phyloP scores from a whole-genome alignment of 2,329 filamentous ascomycete species.

The Arthrobotrys sphaeroides region DNA sequence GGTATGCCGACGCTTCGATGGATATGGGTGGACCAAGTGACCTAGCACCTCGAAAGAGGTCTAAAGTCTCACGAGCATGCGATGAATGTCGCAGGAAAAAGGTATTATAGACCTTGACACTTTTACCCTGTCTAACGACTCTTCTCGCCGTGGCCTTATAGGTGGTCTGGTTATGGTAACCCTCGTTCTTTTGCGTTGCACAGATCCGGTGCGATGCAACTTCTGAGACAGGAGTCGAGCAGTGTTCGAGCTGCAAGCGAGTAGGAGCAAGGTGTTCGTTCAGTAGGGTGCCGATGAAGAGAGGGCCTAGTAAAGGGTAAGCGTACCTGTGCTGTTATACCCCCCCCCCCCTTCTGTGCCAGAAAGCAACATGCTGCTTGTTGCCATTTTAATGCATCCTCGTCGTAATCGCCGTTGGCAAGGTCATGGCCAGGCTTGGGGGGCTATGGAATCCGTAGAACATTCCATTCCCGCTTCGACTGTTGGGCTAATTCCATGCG shows the following conservation, averaged over 20 bases:
- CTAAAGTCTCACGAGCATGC: conserved; percentile 87
- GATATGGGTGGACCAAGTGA: conserved; percentile 67
- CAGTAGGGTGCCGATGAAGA: conserved; percentile 85
- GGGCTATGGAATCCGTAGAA: conserved; percentile 52
- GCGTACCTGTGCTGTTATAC: conserved; percentile 55
- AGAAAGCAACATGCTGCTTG: neutral
- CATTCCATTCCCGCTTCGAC: conserved; percentile 53
- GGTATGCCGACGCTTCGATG: conserved; percentile 63
- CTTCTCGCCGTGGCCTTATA: conserved; percentile 53
- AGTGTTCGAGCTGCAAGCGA: conserved; percentile 83
- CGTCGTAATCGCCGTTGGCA: conserved; percentile 36
- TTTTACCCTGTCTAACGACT: conserved; percentile 43
- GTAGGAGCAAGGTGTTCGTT: conserved; percentile 82
- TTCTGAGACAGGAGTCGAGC: conserved; percentile 75
- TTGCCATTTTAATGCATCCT: conserved; percentile 18
- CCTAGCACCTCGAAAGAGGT: conserved; percentile 77
- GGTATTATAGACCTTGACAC: conserved; percentile 60
- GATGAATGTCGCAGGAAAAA: conserved; percentile 91
- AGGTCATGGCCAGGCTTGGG: conserved; percentile 27
- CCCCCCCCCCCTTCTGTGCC: conserved; percentile 15
- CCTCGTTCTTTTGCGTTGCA: conserved; percentile 52
- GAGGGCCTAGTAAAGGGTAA: conserved; percentile 87
- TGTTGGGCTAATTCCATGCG: conserved; percentile 54
- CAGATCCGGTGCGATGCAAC: conserved; percentile 84
- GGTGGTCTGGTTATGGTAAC: conserved; percentile 54